phyloP scores from a whole-genome alignment of 805 yeast genomes.

The Candida rishiriensis region DNA sequence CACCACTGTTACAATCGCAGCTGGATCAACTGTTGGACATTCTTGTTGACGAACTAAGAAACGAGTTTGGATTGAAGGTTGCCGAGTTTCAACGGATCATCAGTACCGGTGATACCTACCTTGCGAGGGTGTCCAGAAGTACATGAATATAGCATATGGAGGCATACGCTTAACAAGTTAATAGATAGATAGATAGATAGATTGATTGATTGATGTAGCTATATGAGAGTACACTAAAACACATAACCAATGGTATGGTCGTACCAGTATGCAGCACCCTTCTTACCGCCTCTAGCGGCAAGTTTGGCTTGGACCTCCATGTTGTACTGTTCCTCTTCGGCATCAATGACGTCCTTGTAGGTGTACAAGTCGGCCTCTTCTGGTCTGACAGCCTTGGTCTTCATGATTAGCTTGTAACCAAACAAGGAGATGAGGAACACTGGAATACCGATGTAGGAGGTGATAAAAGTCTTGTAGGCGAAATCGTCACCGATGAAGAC shows the following conservation, averaged over 20 bases:
- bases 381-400: conserved; percentile 45
- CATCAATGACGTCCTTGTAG: conserved; percentile 50
- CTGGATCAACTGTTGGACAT: conserved; percentile 5
- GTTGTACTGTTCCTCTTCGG: conserved; percentile 41
- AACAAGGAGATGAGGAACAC: conserved; percentile 49
- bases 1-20: background rate
- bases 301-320: conserved; percentile 10
- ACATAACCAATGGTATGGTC: conserved; percentile 27
- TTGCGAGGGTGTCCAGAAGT: no score
- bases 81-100: background rate
- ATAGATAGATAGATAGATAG: background rate
- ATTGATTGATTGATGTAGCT: no score
- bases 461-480: conserved; percentile 62
- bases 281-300: conserved; percentile 14
- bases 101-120: background rate
- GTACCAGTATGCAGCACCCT: conserved; percentile 24
- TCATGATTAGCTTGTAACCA: conserved; percentile 57
- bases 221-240: conserved; percentile 11
- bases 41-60: conserved; percentile 7
- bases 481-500: conserved; percentile 53
- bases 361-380: conserved; percentile 59
- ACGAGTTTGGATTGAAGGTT: conserved; percentile 1
- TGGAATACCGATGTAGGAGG: conserved; percentile 75
- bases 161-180: background rate
- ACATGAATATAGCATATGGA: no score